Conservation (phyloP, 1,284 basidiomycete species). For the Cutaneotrichosporon arboriforme region DNA sequence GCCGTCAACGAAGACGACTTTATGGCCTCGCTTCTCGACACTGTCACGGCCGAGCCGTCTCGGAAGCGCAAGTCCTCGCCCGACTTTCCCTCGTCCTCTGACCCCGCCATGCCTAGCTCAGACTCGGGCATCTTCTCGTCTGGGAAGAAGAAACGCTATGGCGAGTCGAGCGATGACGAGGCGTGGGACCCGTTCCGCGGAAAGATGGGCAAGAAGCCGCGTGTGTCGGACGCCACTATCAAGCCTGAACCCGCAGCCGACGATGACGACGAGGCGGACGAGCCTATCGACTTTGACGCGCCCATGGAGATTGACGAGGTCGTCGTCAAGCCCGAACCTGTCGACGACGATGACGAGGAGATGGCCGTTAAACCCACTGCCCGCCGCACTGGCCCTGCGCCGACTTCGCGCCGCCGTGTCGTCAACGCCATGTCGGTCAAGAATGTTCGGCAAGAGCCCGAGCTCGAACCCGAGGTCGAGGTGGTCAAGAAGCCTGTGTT, state of each 20-base stretch:
- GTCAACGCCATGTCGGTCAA: constrained; percentile 47
- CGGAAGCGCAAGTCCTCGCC: constrained; percentile 72
- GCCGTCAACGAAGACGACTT: constrained; percentile 77
- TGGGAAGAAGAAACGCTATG: constrained; percentile 27
- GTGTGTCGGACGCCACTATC: constrained; percentile 37
- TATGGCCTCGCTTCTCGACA: constrained; percentile 66
- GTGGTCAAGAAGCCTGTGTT: constrained; percentile 18
- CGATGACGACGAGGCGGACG: constrained; percentile 17
- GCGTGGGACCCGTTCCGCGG: constrained; percentile 28
- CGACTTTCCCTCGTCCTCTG: constrained; percentile 40
- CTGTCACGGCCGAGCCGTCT: constrained; percentile 30
- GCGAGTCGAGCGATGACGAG: constrained; percentile 48
- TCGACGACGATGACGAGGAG: constrained; percentile 44
- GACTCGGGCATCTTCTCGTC: constrained; percentile 52
- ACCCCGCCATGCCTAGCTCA: constrained; percentile 40
- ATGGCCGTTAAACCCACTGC: constrained; percentile 18
- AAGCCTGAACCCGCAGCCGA: constrained; percentile 26
- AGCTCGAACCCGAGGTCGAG: constrained; percentile 23
- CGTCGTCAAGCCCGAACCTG: constrained; percentile 46
- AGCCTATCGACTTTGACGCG: constrained; percentile 20
- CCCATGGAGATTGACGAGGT: constrained; percentile 27
- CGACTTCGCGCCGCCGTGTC: constrained; percentile 38
- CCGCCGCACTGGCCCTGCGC: constrained; percentile 14
- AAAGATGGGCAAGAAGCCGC: constrained; percentile 39
- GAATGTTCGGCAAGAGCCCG: constrained; percentile 50